A percentile compares a stretch with the other conserved stretches of the same genome.
Evolutionary conservation across 208 protist species (phyloP).

Genomic region (Crithidia bombi): DNA sequence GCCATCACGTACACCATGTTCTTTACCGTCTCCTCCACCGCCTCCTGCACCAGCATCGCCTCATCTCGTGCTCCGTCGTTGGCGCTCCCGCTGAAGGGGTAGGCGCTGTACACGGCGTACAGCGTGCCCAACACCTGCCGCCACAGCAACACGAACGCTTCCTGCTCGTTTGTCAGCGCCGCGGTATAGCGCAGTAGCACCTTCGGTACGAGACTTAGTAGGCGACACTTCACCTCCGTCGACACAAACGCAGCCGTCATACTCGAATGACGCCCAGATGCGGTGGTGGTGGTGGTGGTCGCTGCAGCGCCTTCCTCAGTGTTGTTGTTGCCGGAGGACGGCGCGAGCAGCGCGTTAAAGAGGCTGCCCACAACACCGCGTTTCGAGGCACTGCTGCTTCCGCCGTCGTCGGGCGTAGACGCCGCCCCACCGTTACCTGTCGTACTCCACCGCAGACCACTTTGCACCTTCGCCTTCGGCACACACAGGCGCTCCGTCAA

Average conservation of each 20-base stretch:
- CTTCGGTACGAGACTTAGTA: conserved; percentile 74
- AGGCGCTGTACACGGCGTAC: conserved; percentile 72
- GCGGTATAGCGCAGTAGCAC: conserved; percentile 66
- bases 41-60: conserved; percentile 58
- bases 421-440: background rate
- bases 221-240: conserved; percentile 69
- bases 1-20: conserved; percentile 85
- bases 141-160: conserved; percentile 65
- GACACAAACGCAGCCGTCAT: conserved; percentile 10
- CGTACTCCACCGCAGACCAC: conserved; percentile 22
- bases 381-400: background rate
- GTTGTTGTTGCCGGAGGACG: conserved; percentile 6
- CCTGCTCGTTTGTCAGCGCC: conserved; percentile 32
- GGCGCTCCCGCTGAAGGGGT: conserved; percentile 10
- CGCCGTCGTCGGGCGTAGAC: background rate
- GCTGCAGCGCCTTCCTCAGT: background rate
- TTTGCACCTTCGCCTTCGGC: conserved; percentile 30
- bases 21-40: conserved; percentile 87
- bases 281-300: background rate
- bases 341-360: conserved; percentile 23
- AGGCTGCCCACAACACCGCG: conserved; percentile 16
- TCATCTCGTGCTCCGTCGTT: conserved; percentile 35
- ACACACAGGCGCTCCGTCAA: conserved; percentile 74
- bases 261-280: background rate
- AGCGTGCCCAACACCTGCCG: conserved; percentile 73